Conservation (phyloP, 2,329 filamentous ascomycete genomes). For the Colletotrichum sp. region DNA sequence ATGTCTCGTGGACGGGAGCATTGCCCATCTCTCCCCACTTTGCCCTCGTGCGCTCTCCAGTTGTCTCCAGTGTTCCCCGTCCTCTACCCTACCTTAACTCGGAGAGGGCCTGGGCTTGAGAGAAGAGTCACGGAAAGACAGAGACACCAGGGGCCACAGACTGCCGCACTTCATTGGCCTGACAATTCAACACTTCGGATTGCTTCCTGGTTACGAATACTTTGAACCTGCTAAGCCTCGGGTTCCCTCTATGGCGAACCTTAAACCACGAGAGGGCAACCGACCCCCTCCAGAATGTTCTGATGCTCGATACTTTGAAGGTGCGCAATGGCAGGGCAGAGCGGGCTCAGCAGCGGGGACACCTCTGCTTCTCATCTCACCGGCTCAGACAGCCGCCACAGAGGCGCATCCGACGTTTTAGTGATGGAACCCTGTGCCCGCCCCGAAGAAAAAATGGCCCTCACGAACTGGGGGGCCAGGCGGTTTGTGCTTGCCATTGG, state of each 20-base stretch:
- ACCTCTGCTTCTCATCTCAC: not conserved
- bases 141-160: not conserved
- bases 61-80: not conserved
- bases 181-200: not conserved
- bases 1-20: not conserved
- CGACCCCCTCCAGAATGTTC: not conserved
- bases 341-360: not conserved
- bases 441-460: not conserved
- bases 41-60: not conserved
- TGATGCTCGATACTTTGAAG: not conserved
- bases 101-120: not conserved
- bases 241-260: not conserved
- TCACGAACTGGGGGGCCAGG: not conserved
- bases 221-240: not conserved
- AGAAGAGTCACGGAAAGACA: not conserved
- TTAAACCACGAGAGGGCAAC: not conserved
- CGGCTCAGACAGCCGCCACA: not conserved
- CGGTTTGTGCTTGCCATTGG: not conserved
- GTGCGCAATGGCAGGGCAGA: not conserved
- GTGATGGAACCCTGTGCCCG: constrained; percentile 4
- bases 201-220: not conserved
- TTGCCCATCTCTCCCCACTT: not conserved
- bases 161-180: not conserved
- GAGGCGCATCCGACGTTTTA: not conserved
- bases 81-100: not conserved